A percentile compares a stretch with the other conserved stretches of the same genome.
phyloP scores from a whole-genome alignment of 208 protist species.

The Acanthamoeba sp. region DNA sequence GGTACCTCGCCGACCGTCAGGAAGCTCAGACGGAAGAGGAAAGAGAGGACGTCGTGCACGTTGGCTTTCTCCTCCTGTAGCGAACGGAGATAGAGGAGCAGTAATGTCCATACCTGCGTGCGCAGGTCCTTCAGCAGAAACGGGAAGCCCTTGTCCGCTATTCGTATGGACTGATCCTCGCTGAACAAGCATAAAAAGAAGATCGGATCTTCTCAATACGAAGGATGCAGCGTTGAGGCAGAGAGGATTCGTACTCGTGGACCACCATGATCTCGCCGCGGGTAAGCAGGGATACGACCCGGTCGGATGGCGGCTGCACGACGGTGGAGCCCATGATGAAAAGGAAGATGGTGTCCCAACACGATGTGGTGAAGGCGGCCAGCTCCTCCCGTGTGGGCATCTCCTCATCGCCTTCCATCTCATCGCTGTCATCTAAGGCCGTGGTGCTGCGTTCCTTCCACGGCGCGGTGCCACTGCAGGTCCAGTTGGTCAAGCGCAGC shows the following conservation, averaged over 20 bases:
- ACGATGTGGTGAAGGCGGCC: background rate
- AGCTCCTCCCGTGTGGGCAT: background rate
- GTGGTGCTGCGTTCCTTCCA: background rate
- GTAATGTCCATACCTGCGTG: conserved; percentile 26
- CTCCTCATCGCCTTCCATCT: background rate
- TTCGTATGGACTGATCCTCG: background rate
- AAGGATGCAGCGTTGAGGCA: no score
- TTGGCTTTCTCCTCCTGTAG: conserved; percentile 20
- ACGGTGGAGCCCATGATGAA: conserved; percentile 57
- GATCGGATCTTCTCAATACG: no score
- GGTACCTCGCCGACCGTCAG: conserved; percentile 32
- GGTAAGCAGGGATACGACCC: background rate
- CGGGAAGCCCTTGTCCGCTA: conserved; percentile 44
- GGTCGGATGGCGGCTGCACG: background rate
- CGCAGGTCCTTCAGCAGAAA: conserved; percentile 25
- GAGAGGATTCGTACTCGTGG: conserved; percentile 1
- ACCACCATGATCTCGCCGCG: conserved; percentile 32
- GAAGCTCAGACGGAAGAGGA: conserved; percentile 60
- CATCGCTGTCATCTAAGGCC: background rate
- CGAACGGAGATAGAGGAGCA: background rate
- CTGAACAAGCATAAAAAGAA: background rate
- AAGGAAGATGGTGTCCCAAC: background rate
- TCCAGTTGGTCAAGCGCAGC: no score
- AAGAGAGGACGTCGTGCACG: conserved; percentile 54
- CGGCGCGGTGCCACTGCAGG: background rate